Evolutionary conservation across 1,284 basidiomycete genomes (phyloP), one percentile per base, ranked within the genome.

Genomic region (Golubevia sp.): DNA sequence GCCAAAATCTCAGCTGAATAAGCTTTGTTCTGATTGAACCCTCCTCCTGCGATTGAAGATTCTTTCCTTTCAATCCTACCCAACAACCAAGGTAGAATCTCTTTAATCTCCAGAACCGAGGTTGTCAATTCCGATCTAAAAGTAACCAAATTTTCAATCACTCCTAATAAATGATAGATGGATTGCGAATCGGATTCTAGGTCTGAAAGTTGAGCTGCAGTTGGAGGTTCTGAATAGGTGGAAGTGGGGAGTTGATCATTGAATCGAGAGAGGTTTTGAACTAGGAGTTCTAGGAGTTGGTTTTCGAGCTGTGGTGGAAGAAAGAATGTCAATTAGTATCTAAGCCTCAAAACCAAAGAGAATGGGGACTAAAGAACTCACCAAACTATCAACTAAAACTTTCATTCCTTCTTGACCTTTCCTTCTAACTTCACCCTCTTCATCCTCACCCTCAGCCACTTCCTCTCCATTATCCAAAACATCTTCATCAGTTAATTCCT

Each of bases 401-500:
- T 55, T 57, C 48, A 30, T 56, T 3, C 44, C 61, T 8, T 30
- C 50, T 48, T 49, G 30, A 2, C 51, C 64, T 3, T 61, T 60
- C 5, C 30, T 11, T 34, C 87, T 88, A n/a, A 88, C 86, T n/a
- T 87, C 87, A 58, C 89, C 85, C 18, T 75, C 74, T n/a, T 84
- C 88, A 13, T 84, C 86, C 2, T 89, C 88, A n/a, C 91, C 90
- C 1, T 88, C 88, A 21, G 26, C 55, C 44, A 48, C 24, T 15
- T 89, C 90, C 7, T 90, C 90, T 4, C 85, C 88, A 61, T 91
- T 91, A 49, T 91, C 90, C 1, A 92, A 91, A 1, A 93, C 92
- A 77, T 99, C 96, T 82, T 98, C 96, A 74, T 99, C 96, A 0
- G 94, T 96, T 64, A 98, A 87, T 84, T 99, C 97, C 76, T 95